These are phyloP conservation scores for Serendipita vermifera DNA, from an alignment of 768 basidiomycete species.

Conservation along the genomic window DNA sequence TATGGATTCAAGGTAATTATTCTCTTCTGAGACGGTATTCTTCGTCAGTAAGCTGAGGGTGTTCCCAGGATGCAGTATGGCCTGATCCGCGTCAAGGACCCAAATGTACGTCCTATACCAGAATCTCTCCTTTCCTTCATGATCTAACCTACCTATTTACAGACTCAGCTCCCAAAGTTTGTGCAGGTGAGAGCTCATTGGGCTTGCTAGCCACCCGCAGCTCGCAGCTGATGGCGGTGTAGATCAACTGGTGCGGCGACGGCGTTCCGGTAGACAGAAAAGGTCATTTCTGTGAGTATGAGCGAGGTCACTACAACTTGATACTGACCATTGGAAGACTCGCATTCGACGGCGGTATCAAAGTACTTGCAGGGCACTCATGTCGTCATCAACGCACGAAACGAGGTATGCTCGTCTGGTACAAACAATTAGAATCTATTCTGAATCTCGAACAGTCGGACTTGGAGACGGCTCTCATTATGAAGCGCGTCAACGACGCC, in stretches of 20 bases:
- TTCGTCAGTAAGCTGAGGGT: conserved; percentile 2
- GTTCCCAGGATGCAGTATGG: conserved; percentile 78
- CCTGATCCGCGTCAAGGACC: conserved; percentile 72
- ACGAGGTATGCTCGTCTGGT: conserved; percentile 43
- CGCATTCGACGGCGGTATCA: conserved; percentile 68
- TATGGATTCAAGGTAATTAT: conserved; percentile 70
- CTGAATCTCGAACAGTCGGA: conserved; percentile 41
- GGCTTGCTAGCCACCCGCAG: neutral
- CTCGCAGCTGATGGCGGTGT: neutral
- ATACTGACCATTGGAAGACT: conserved; percentile 28
- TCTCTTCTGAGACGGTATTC: conserved; percentile 12
- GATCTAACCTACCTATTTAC: conserved; percentile 10
- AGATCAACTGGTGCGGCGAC: conserved; percentile 92
- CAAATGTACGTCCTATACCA: conserved; percentile 43
- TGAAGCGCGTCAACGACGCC: conserved; percentile 74
- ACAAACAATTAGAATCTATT: neutral
- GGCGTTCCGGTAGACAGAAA: conserved; percentile 89
- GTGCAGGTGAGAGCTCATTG: conserved; percentile 37
- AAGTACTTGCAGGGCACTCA: conserved; percentile 73
- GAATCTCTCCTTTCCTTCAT: too few relatives aligned
- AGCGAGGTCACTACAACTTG: neutral
- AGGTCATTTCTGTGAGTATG: conserved; percentile 59
- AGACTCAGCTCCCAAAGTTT: conserved; percentile 80
- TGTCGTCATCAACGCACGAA: conserved; percentile 74
- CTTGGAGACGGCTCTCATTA: conserved; percentile 65